Percentiles rank a stretch among this genome's conserved stretches.
These are phyloP conservation scores for Ophiocytium majus DNA, from an alignment of 352 stramenopile genomes.

Conservation along the genomic window DNA sequence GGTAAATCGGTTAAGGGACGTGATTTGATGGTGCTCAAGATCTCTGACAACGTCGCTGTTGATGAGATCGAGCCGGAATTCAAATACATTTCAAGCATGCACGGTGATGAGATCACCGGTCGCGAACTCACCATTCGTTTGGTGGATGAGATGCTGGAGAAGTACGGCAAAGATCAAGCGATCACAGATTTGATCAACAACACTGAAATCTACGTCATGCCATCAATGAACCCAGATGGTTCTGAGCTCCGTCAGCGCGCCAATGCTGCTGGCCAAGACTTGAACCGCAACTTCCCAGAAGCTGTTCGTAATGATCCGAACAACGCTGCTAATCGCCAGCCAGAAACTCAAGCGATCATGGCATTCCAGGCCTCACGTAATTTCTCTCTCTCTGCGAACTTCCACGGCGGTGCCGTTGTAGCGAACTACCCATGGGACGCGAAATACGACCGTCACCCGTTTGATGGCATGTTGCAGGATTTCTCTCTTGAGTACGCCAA, in stretches of 20 bases:
- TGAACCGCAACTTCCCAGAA: constrained; percentile 10
- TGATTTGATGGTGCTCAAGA: background rate
- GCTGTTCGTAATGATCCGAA: background rate
- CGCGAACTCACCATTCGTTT: background rate
- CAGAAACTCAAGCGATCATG: background rate
- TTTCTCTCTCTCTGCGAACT: constrained; percentile 1
- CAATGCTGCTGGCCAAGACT: background rate
- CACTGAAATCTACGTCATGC: constrained; percentile 9
- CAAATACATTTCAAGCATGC: constrained; percentile 17
- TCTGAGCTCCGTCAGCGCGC: background rate
- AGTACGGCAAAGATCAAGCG: constrained; percentile 12
- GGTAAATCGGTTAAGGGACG: background rate
- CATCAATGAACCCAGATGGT: constrained; percentile 8
- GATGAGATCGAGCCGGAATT: constrained; percentile 12
- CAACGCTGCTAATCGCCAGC: background rate
- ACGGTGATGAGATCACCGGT: constrained; percentile 16
- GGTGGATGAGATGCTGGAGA: background rate
- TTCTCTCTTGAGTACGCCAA: background rate
- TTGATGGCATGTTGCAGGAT: background rate
- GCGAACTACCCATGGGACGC: constrained; percentile 9
- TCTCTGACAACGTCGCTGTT: background rate
- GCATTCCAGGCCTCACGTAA: background rate
- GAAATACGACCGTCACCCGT: background rate
- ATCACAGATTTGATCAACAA: constrained; percentile 8
- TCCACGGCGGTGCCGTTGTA: constrained; percentile 4